Base-by-base conservation (phyloP, 2,329 filamentous ascomycete species). In the Paracorniculantispora psalliotae region DNA sequence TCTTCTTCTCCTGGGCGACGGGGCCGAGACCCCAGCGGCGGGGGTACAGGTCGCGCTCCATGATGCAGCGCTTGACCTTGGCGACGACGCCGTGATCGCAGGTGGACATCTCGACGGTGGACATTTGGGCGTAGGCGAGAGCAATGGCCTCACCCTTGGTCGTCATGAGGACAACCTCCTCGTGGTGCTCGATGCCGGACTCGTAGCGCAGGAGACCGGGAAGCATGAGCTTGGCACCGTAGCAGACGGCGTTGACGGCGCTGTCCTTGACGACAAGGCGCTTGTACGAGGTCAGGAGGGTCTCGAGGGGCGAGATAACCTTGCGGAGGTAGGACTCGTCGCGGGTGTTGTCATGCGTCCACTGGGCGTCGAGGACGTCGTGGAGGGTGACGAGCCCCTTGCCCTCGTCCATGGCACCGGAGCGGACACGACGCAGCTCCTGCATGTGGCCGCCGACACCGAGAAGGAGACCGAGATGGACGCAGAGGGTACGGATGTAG, bases 121-220 rank as follows among this genome's bases (percentile, higher is more conserved):
- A 96, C 94, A 99, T 99, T 75, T 96, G 91, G 19, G 94, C 92
- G 69, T 97, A 96, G 69, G 90, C 94, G 62, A 99, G 85, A 61
- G 94, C 94, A 70, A 99, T 97, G 47, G 94, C 94, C 80, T 99
- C 94, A 69, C 94, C 94, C 84, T 99, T 99, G 70, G 94, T 97
- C 60, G 94, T 97, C 88, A 99, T 97, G 62, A 99, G 81, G 39
- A 99, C 92, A 69, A 97, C 88, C 78, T 99, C 94, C 75, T 99
- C 94, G 73, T 96, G 88, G 63, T 94, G 86, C 75, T 97, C 92
- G 72, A 97, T 96, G 63, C 85, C 90, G 67, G 88, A 80, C 81
- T 97, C 89, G 74, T 96, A 97, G 72, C 94, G 87, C 64, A 99
- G 79, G 58, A 99, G 83, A 79, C 94, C 94, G 51, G 94, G 94